Evolutionary conservation across 805 yeast genomes (phyloP).

Genomic region (Phaffomyces thermotolerans): DNA sequence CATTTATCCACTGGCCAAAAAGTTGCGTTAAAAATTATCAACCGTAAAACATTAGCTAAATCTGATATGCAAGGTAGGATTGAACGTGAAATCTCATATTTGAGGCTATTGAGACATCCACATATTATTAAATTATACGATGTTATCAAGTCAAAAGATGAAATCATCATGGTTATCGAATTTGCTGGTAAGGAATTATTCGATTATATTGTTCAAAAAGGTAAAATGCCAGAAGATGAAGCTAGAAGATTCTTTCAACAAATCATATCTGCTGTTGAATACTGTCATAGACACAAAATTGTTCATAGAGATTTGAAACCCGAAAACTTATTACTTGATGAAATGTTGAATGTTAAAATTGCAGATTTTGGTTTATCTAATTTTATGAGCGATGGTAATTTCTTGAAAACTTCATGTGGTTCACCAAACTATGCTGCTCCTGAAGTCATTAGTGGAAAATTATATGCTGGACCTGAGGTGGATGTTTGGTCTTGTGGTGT

Average conservation of each 20-base stretch:
- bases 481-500: slow-evolving; percentile 99
- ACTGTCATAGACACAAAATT: slow-evolving; percentile 93
- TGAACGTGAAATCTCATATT: slow-evolving; percentile 88
- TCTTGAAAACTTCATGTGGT: slow-evolving; percentile 90
- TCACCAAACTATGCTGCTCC: slow-evolving; percentile 98
- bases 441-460: slow-evolving; percentile 88
- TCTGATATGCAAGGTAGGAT: slow-evolving; percentile 96
- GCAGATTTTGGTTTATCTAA: slow-evolving; percentile 94
- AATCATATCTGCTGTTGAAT: slow-evolving; percentile 92
- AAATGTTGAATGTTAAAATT: slow-evolving; percentile 84
- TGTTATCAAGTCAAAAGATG: slow-evolving; percentile 91
- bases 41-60: slow-evolving; percentile 85
- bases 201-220: slow-evolving; percentile 91
- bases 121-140: slow-evolving; percentile 94
- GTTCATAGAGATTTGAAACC: slow-evolving; percentile 97
- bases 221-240: slow-evolving; percentile 85
- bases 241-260: slow-evolving; percentile 94
- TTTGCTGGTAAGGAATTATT: slow-evolving; percentile 94
- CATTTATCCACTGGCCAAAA: slow-evolving; percentile 87
- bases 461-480: slow-evolving; percentile 97
- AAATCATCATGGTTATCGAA: slow-evolving; percentile 95
- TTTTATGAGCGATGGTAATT: slow-evolving; percentile 96
- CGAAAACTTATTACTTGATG: slow-evolving; percentile 84
- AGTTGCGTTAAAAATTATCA: slow-evolving; percentile 90
- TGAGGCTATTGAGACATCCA: slow-evolving; percentile 85